Base-by-base conservation (phyloP, 2,329 filamentous ascomycete species). In the Neonectria punicea region DNA sequence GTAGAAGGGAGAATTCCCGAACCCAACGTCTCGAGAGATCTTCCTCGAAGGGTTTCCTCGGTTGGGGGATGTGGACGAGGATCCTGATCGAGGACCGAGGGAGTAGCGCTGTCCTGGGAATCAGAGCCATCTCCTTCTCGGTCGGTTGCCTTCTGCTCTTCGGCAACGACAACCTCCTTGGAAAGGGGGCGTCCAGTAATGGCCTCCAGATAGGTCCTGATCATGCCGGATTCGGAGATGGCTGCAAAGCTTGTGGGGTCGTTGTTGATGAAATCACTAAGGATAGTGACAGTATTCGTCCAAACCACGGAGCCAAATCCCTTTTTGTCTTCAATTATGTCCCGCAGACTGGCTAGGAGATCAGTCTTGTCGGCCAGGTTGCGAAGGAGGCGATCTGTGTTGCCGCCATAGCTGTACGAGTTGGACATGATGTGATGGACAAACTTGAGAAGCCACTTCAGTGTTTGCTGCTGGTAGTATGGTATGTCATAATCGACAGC, bases 221-320 rank as follows among this genome's bases (percentile, higher is more conserved):
- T 94, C 72, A 99, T 86, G 22, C 94, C 94, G 55, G 96, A 95
- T 80, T 99, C 96, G 14, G 93, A 93, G 69, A 99, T 96, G 25
- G 97, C 93, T 30, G 93, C 92, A 77, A 97, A 99, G 78, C 96
- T 99, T 1, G 96, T 99, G 0, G 96, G 96, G 75, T 99, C 96
- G 76, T 98, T 98, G 80, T 99, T 97, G 73, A 99, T 97, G 79
- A 99, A 99, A 73, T 93, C 95, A 75, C 93, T 96, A 55, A 99
- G 84, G 61, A 98, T 95, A 59, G 91, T 94, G 67, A 97, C 93
- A 7, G 94, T 92, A 77, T 94, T 94, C 53, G 94, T 97, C 96
- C 96, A 99, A 5, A 98, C 93, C 64, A 96, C 91, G 2, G 95
- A 96, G 13, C 96, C 96, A 76, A 94, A 99, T 41, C 90, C 85